phyloP scores from a whole-genome alignment of 78 protist genomes.

The Capsaspora owczarzaki region DNA sequence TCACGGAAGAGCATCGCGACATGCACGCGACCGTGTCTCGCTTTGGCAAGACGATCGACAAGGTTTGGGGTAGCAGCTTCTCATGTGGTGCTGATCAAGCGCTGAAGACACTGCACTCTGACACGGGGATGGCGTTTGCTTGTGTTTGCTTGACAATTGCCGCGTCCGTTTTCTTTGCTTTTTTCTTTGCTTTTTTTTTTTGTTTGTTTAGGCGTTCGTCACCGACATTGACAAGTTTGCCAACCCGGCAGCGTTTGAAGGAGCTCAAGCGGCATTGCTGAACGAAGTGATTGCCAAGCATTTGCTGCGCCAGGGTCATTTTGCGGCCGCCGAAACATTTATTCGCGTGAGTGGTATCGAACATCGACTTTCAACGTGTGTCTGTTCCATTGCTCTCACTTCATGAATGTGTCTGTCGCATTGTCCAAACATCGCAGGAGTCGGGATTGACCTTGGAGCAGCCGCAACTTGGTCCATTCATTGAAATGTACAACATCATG shows the following conservation, averaged over 20 bases:
- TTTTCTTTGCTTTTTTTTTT: neutral
- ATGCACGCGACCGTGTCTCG: conserved; percentile 40
- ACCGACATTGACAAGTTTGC: neutral
- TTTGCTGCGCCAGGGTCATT: conserved; percentile 49
- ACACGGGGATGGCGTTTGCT: too few species aligned
- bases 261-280: neutral
- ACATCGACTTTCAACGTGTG: too few species aligned
- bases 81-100: too few species aligned
- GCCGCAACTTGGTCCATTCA: neutral
- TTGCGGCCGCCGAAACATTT: conserved; percentile 22
- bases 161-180: neutral
- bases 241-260: conserved; percentile 1
- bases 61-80: conserved; percentile 22
- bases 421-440: too few species aligned
- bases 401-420: too few species aligned
- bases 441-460: neutral
- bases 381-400: neutral
- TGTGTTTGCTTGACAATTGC: too few species aligned
- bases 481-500: conserved; percentile 14
- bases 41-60: conserved; percentile 55
- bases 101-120: too few species aligned
- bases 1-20: conserved; percentile 35
- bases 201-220: conserved; percentile 1
- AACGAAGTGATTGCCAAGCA: conserved; percentile 47
- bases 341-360: neutral